Evolutionary conservation across 1,139 yeast species (phyloP).

Genomic region (Magnusiomyces suaveolens): DNA sequence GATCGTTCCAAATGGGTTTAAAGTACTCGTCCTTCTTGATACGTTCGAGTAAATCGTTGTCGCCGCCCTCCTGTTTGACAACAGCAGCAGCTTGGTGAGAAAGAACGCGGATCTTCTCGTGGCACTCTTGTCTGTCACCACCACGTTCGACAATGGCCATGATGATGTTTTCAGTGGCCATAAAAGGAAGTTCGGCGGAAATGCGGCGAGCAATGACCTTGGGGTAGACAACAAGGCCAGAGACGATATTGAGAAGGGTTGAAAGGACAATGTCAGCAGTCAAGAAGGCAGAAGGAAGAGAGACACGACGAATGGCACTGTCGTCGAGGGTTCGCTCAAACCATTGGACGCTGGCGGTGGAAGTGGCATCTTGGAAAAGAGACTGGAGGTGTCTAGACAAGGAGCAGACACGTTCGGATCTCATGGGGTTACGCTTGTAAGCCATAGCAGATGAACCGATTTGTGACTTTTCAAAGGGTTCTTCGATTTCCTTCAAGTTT

Average conservation of each 20-base stretch:
- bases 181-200: slow-evolving; percentile 88
- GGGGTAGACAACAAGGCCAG: slow-evolving; percentile 95
- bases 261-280: slow-evolving; percentile 90
- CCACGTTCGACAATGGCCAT: slow-evolving; percentile 99
- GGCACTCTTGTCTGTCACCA: slow-evolving; percentile 96
- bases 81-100: slow-evolving; percentile 97
- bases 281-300: slow-evolving; percentile 91
- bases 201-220: slow-evolving; percentile 97
- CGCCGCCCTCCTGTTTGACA: slow-evolving; percentile 97
- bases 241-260: slow-evolving; percentile 81
- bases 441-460: slow-evolving; percentile 99
- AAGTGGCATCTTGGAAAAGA: slow-evolving; percentile 82
- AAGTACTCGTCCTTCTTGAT: slow-evolving; percentile 71
- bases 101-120: slow-evolving; percentile 91
- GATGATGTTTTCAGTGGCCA: slow-evolving; percentile 98
- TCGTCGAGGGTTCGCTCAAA: slow-evolving; percentile 98
- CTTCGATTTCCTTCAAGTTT: slow-evolving; percentile 93
- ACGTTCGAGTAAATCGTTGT: slow-evolving; percentile 90
- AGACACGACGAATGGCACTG: slow-evolving; percentile 94
- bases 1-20: slow-evolving; percentile 77
- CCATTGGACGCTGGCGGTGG: slow-evolving; percentile 98
- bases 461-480: slow-evolving; percentile 95
- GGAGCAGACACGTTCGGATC: slow-evolving; percentile 97
- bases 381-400: slow-evolving; percentile 92
- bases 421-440: slow-evolving; percentile 98